A percentile compares a stretch with the other conserved stretches of the same genome.
Evolutionary conservation across 176 grass and related monocot species (phyloP).

Genomic region (Cenchrus purpureus): DNA sequence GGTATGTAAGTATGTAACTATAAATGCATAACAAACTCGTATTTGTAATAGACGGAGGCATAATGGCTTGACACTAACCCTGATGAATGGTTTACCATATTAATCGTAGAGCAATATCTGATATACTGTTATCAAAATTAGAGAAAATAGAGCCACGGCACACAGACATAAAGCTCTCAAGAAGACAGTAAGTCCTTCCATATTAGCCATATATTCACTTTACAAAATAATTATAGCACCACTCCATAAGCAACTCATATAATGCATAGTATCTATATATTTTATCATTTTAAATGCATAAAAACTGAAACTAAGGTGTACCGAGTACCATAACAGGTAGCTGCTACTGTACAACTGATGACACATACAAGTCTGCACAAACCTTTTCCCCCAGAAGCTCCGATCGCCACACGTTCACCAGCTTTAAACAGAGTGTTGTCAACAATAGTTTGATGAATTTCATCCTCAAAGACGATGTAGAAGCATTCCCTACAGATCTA

Average conservation of each 20-base stretch:
- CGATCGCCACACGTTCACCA: conserved; percentile 85
- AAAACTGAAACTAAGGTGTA: neutral
- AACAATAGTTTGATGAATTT: conserved; percentile 86
- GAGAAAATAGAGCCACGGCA: neutral
- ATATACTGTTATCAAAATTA: neutral
- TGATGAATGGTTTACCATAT: neutral
- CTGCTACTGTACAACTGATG: neutral
- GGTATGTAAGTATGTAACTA: neutral
- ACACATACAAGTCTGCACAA: conserved; percentile 14
- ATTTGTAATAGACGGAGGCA: neutral
- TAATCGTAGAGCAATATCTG: neutral
- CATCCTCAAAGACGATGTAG: conserved; percentile 84
- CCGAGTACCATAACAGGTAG: neutral
- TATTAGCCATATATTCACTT: neutral
- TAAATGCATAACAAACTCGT: neutral
- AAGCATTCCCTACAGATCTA: conserved; percentile 96
- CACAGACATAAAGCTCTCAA: neutral
- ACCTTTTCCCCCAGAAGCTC: conserved; percentile 99
- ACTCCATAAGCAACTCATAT: neutral
- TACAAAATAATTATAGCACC: neutral
- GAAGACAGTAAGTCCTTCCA: neutral
- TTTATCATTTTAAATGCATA: neutral
- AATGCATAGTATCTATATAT: neutral
- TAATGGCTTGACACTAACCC: neutral
- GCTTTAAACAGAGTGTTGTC: conserved; percentile 84